Evolutionary conservation across 225 moss, liverwort and hornwort genomes (phyloP), one percentile per base, ranked within the genome.

Genomic region (Neckera pumila): DNA sequence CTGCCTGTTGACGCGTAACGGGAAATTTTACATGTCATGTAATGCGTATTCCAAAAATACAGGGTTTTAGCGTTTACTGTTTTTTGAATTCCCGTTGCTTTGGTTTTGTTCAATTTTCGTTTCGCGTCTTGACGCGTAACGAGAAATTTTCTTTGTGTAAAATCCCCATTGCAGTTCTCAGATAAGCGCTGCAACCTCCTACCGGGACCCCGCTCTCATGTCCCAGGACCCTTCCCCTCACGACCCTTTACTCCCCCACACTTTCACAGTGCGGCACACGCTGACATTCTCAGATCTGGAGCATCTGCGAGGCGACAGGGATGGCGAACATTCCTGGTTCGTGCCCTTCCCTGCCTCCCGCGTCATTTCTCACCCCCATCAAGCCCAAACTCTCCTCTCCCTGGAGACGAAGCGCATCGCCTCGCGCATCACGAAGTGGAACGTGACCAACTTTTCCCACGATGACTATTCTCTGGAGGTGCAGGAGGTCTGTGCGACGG

Each of bases 291-390:
- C 69, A 62, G 90, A 90, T 25, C 87, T 90, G 42, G 89, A 85
- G 78, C 58, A 10, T 18, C 82, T 90, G 36, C 85, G 86, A 28
- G 65, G 21, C 26, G 65, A 42, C 25, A 42, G 78, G 60, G 89
- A 92, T 87, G 90, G 90, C 87, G 90, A 90, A 87, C 89, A 89
- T 12, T 92, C 82, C 47, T 92, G 90, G 87, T 85, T 90, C 90
- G 89, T 90, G 87, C 65, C 82, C 38, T 92, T 90, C 78, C 92
- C 90, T 90, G 82, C 85, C n/a, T 89, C 85, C 7, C 90, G 90
- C 38, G 84, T 85, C 20, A n/a, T 87, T 45, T 30, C 31, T 53
- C 72, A 89, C 6, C 90, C 90, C 8, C 71, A 34, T 21, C 64
- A 65, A 79, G 82, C 85, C 21, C 85, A 89, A 65, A 85, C 90